These are phyloP conservation scores for Lachancea nothofagi DNA, from an alignment of 805 yeast species.

Conservation along the genomic window DNA sequence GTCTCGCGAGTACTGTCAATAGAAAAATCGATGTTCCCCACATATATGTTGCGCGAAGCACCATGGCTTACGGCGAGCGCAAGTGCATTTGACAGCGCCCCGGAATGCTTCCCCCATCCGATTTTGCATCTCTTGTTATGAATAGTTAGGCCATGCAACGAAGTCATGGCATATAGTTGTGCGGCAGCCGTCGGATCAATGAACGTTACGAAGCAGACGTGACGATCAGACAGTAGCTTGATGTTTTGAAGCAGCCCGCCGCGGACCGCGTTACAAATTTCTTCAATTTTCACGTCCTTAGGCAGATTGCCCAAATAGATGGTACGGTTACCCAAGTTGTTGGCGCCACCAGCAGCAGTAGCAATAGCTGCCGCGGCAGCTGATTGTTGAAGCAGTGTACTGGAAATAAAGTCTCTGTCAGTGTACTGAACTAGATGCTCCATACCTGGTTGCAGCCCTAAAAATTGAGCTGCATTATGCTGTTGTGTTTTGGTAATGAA, in stretches of 20 bases:
- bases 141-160: constrained; percentile 80
- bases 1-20: constrained; percentile 18
- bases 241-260: constrained; percentile 89
- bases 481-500: constrained; percentile 92
- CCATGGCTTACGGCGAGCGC: constrained; percentile 89
- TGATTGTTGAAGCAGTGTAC: constrained; percentile 82
- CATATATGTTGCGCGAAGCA: constrained; percentile 87
- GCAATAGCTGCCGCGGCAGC: constrained; percentile 98
- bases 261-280: constrained; percentile 90
- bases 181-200: constrained; percentile 97
- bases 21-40: constrained; percentile 58
- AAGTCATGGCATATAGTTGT: constrained; percentile 92
- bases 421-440: constrained; percentile 73
- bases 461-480: constrained; percentile 92
- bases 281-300: constrained; percentile 82
- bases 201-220: constrained; percentile 90
- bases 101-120: constrained; percentile 98
- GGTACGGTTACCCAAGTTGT: constrained; percentile 88
- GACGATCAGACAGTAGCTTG: constrained; percentile 74
- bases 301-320: constrained; percentile 88
- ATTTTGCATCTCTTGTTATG: constrained; percentile 83
- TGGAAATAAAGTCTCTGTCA: constrained; percentile 51
- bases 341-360: constrained; percentile 88
- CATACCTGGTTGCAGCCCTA: constrained; percentile 86
- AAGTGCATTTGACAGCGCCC: constrained; percentile 81